phyloP scores from a whole-genome alignment of 176 grass and related monocot species.

The Triticum monococcum region DNA sequence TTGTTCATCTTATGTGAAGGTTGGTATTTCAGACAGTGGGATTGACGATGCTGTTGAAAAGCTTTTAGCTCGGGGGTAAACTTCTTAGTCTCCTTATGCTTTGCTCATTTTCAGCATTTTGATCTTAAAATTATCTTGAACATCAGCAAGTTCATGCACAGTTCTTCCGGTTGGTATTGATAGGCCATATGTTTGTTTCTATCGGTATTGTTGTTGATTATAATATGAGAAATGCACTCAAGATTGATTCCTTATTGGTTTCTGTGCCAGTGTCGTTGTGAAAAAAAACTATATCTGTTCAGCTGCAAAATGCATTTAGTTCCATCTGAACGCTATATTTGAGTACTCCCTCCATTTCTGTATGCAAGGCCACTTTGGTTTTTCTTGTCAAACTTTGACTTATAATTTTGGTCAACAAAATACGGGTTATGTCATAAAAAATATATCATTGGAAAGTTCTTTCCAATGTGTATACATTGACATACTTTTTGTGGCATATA shows the following conservation, averaged over 20 bases:
- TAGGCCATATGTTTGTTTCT: not conserved
- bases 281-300: not conserved
- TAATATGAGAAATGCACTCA: not conserved
- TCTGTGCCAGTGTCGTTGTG: not conserved
- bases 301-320: not conserved
- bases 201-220: slow-evolving; percentile 3
- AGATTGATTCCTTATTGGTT: slow-evolving; percentile 2
- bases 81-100: not conserved
- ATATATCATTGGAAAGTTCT: no score
- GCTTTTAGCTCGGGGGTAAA: slow-evolving; percentile 82
- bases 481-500: no score
- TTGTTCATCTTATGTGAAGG: slow-evolving; percentile 48
- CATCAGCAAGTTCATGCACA: slow-evolving; percentile 8
- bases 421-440: no score
- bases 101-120: slow-evolving; percentile 24
- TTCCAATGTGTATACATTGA: no score
- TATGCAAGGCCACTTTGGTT: no score
- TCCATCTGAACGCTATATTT: not conserved
- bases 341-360: no score
- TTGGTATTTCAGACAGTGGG: slow-evolving; percentile 91
- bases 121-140: slow-evolving; percentile 9
- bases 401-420: no score
- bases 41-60: slow-evolving; percentile 86
- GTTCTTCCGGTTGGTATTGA: slow-evolving; percentile 2
- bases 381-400: no score